Evolutionary conservation across 768 basidiomycete genomes (phyloP).

Genomic region (Lentinus brumalis): DNA sequence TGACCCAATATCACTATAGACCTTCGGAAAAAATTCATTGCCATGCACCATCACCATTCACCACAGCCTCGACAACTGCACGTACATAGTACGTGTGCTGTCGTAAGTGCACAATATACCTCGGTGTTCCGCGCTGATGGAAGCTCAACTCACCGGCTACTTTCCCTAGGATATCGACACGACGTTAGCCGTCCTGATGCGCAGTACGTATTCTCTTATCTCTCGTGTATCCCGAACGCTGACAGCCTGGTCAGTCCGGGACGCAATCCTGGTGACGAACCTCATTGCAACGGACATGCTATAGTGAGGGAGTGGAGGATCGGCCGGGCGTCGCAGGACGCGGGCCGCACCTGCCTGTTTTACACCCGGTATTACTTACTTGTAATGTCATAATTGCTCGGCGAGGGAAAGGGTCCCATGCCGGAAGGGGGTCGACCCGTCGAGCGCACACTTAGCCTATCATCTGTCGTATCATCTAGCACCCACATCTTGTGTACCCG

Average conservation of each 20-base stretch:
- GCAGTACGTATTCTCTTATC: conserved; percentile 39
- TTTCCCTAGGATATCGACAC: conserved; percentile 45
- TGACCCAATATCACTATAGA: conserved; percentile 35
- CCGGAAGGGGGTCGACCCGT: too few relatives aligned
- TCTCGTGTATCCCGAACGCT: neutral
- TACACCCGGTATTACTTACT: too few relatives aligned
- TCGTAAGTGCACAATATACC: conserved; percentile 38
- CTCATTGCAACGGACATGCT: conserved; percentile 27
- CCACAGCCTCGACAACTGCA: conserved; percentile 50
- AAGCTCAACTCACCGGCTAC: neutral
- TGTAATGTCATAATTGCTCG: neutral
- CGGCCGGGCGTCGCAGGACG: neutral
- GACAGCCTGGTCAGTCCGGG: conserved; percentile 25
- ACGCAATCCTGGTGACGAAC: conserved; percentile 26
- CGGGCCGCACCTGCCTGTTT: too few relatives aligned
- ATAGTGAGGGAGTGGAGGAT: conserved; percentile 6
- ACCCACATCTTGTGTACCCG: too few relatives aligned
- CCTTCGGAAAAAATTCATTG: conserved; percentile 51
- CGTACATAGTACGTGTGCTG: conserved; percentile 59
- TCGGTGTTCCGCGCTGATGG: too few relatives aligned
- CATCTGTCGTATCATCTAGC: neutral
- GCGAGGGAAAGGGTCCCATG: too few relatives aligned
- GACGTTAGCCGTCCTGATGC: conserved; percentile 48
- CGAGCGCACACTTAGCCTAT: neutral
- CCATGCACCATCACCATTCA: conserved; percentile 52